Base-by-base conservation (phyloP, 345 rosid genomes). In the Salix dunnii region DNA sequence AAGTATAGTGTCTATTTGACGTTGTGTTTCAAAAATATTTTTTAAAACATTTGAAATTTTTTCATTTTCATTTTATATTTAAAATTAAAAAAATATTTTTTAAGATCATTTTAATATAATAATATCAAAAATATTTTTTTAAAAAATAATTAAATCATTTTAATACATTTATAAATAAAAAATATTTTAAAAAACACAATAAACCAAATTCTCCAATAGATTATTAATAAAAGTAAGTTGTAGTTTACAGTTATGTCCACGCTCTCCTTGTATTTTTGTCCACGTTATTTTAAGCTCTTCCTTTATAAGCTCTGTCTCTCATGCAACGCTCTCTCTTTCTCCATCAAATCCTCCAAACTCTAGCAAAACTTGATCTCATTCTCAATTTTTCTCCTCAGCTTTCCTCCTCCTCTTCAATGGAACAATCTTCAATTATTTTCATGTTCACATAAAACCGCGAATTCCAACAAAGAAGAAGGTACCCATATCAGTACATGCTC, bases 241-340 rank as follows among this genome's bases (percentile, higher is more conserved):
- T 81, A 35, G 79, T 79, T 79, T 64, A 65, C 70, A 12, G 80
- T 72, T 78, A 42, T 28, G 72, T 13, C 2, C 58, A n/a, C 53
- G 23, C 18, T 14, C 72, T 42, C 73, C 14, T 16, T 20, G 0
- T 21, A 27, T 46, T 20, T 68, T 28, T 67, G 55, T 76, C 78
- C 33, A 30, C 86, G 79, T 79, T 83, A 78, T 83, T 80, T 82
- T 80, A 76, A 82, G 81, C 46, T 65, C 77, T 46, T 61, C 27
- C 51, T n/a, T 42, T 38, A 40, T 42, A 21, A 68, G 42, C 67
- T 70, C 75, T 75, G 70, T 33, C 2, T 51, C 73, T 76, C 71
- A 80, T 79, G 78, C 85, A 79, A 79, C 75, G 82, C 79, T 74
- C 71, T 68, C 77, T 46, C 70, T 53, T 75, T 74, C 72, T 65